Evolutionary conservation across 2,329 filamentous ascomycete genomes (phyloP).

Genomic region (Dactylellina parvicollis): DNA sequence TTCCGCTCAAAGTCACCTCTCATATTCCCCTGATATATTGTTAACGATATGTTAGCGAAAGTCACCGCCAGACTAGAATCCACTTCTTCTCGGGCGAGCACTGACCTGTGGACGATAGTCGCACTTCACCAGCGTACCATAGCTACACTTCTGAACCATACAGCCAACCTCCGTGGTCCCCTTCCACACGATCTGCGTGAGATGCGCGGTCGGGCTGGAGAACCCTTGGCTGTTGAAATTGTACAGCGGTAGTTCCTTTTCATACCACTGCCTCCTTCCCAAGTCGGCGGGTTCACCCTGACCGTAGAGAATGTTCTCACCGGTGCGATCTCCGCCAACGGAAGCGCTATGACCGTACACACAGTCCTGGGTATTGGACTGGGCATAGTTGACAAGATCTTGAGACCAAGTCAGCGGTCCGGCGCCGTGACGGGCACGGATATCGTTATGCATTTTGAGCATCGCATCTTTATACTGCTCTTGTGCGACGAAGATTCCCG

Average conservation of each 20-base stretch:
- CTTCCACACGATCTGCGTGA: constrained; percentile 49
- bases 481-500: constrained; percentile 2
- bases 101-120: constrained; percentile 24
- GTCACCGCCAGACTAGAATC: too few relatives aligned
- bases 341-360: constrained; percentile 7
- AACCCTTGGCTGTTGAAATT: constrained; percentile 26
- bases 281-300: constrained; percentile 4
- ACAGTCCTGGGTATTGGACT: constrained; percentile 10
- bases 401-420: constrained; percentile 19
- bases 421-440: constrained; percentile 11
- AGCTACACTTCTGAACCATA: constrained; percentile 14
- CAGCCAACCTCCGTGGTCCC: constrained; percentile 32
- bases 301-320: constrained; percentile 33
- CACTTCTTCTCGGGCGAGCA: neutral
- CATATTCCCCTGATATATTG: constrained; percentile 16
- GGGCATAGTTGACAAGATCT: constrained; percentile 24
- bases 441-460: constrained; percentile 20
- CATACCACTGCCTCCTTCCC: constrained; percentile 29
- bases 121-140: constrained; percentile 33
- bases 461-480: constrained; percentile 13
- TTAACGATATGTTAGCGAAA: neutral
- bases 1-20: constrained; percentile 7
- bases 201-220: constrained; percentile 23
- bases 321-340: constrained; percentile 3
- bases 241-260: constrained; percentile 26